These are phyloP conservation scores for Xerocomellus intermedius DNA, from an alignment of 768 basidiomycete genomes.

Conservation along the genomic window DNA sequence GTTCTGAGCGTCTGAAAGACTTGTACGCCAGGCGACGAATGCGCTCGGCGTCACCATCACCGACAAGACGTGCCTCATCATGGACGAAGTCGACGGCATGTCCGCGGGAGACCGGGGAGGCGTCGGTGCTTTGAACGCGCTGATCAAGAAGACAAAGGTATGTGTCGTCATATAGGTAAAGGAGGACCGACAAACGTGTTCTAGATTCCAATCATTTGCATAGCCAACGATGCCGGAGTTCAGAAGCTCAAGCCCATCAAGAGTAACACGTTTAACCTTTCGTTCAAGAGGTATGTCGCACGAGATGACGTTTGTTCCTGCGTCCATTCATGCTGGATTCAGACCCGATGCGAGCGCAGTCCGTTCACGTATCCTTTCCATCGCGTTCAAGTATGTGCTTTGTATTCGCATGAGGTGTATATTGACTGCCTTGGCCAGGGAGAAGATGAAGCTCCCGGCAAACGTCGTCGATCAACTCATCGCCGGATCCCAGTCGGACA, in stretches of 20 bases:
- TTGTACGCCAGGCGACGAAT: slow-evolving; percentile 50
- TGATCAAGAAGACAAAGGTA: slow-evolving; percentile 93
- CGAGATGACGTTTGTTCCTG: neutral
- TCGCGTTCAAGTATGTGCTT: slow-evolving; percentile 80
- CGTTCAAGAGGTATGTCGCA: slow-evolving; percentile 68
- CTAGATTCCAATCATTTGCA: slow-evolving; percentile 95
- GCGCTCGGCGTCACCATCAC: slow-evolving; percentile 73
- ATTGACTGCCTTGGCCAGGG: slow-evolving; percentile 44
- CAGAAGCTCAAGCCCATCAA: slow-evolving; percentile 89
- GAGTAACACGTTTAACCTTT: slow-evolving; percentile 66
- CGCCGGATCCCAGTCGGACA: slow-evolving; percentile 87
- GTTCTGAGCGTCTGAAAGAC: neutral
- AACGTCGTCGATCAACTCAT: slow-evolving; percentile 94
- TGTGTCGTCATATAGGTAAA: neutral
- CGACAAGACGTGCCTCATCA: slow-evolving; percentile 83
- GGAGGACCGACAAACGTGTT: neutral
- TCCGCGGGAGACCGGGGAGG: slow-evolving; percentile 96
- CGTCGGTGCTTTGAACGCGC: slow-evolving; percentile 85
- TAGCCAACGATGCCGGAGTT: slow-evolving; percentile 87
- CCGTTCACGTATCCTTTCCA: slow-evolving; percentile 84
- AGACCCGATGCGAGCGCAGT: slow-evolving; percentile 78
- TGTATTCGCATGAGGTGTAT: neutral
- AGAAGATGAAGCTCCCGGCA: slow-evolving; percentile 88
- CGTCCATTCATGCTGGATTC: neutral
- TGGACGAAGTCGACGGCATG: slow-evolving; percentile 99